Percentiles rank a stretch among this genome's conserved stretches.
Evolutionary conservation across 2,329 filamentous ascomycete genomes (phyloP).

Genomic region (Leptographium lundbergii): DNA sequence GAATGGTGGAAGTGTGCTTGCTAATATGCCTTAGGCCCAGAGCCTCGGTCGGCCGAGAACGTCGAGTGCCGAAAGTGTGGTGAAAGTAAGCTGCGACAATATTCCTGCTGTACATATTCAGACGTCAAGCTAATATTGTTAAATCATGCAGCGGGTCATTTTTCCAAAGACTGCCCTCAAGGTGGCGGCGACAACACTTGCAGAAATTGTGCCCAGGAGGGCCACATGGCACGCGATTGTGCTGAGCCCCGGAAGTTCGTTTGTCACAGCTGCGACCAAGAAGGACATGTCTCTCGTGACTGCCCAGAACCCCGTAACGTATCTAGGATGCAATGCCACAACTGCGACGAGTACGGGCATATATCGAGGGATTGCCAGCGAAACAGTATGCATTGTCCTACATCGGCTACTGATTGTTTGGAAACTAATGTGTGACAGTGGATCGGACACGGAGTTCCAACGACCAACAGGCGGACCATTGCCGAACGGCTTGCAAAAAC

Average conservation of each 20-base stretch:
- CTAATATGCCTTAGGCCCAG: conserved; percentile 26
- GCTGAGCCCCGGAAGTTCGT: conserved; percentile 30
- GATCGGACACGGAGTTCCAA: conserved; percentile 46
- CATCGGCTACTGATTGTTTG: background rate
- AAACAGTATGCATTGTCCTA: conserved; percentile 29
- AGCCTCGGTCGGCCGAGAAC: conserved; percentile 47
- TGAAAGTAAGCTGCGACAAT: conserved; percentile 33
- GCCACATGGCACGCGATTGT: conserved; percentile 50
- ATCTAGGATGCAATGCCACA: conserved; percentile 43
- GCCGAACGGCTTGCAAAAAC: conserved; percentile 23
- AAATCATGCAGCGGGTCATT: conserved; percentile 42
- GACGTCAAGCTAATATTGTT: background rate
- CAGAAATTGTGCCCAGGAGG: conserved; percentile 51
- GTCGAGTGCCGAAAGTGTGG: conserved; percentile 55
- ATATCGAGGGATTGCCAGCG: conserved; percentile 34
- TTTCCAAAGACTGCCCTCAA: conserved; percentile 50
- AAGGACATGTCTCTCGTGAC: conserved; percentile 47
- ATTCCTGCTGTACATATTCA: background rate
- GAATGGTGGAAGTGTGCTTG: conserved; percentile 19
- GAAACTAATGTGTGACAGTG: conserved; percentile 16
- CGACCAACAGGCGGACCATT: conserved; percentile 37
- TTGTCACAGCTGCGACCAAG: conserved; percentile 50
- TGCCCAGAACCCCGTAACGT: conserved; percentile 37
- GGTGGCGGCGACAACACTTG: conserved; percentile 41
- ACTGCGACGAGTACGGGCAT: conserved; percentile 43